These are phyloP conservation scores for Mucor sp. DNA, from an alignment of 371 early-diverging fungal species.

Conservation along the genomic window DNA sequence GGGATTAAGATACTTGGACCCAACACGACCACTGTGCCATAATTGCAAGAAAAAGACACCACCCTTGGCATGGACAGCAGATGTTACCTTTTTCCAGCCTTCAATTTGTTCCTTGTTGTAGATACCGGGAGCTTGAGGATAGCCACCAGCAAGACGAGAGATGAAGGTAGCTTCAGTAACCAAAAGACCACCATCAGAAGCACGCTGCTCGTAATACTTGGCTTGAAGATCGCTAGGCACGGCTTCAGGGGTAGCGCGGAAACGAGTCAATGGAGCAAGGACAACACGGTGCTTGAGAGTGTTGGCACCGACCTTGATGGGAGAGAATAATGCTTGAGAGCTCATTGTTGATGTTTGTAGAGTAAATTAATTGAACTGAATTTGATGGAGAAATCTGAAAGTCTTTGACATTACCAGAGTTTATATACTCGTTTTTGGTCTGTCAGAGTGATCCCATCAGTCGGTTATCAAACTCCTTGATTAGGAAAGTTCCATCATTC, in stretches of 20 bases:
- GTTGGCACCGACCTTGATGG: slow-evolving; percentile 13
- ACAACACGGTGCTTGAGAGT: slow-evolving; percentile 54
- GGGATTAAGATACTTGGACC: background rate
- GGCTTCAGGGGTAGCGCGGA: slow-evolving; percentile 29
- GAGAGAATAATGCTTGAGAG: slow-evolving; percentile 1
- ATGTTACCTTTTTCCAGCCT: slow-evolving; percentile 52
- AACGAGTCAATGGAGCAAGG: slow-evolving; percentile 56
- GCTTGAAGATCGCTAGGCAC: slow-evolving; percentile 45
- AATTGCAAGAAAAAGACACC: slow-evolving; percentile 56
- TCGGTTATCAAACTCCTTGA: too few relatives aligned
- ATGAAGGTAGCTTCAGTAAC: slow-evolving; percentile 59
- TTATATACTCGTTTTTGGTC: too few relatives aligned
- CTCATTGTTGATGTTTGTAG: slow-evolving; percentile 9
- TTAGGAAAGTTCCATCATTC: too few relatives aligned
- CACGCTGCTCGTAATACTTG: slow-evolving; percentile 62
- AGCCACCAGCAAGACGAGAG: slow-evolving; percentile 31
- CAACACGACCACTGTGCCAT: slow-evolving; percentile 43
- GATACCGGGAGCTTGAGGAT: slow-evolving; percentile 42
- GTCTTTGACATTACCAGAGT: background rate
- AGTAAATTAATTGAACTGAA: too few relatives aligned
- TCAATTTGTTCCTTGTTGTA: slow-evolving; percentile 43
- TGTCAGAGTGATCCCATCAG: too few relatives aligned
- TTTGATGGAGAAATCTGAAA: background rate
- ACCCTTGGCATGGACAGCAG: slow-evolving; percentile 55
- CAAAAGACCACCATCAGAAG: slow-evolving; percentile 54